Base-by-base conservation (phyloP, 495 filamentous ascomycete genomes). In the Hypoxylon trugodes region DNA sequence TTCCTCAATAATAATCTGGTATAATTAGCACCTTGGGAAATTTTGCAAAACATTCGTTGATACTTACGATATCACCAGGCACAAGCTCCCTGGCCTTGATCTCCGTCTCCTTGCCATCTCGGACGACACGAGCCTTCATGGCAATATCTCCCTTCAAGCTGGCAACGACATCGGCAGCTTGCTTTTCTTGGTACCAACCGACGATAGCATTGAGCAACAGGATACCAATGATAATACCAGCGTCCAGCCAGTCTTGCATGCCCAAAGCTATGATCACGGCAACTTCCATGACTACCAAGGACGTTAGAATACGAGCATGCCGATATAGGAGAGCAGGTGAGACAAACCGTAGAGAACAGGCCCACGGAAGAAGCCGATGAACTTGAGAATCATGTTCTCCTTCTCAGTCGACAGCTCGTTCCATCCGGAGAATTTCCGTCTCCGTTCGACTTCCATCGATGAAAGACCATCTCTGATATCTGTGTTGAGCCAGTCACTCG, bases 161-260 rank as follows among this genome's bases (percentile, higher is more conserved):
- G 51, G 89, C 89, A 59, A 92, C 89, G 70, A 92, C 88, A 74
- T 92, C 89, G 66, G 89, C 89, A 64, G 89, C 89, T 76, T 91
- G 88, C 79, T 91, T 91, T 75, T 92, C 89, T 76, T 92, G 89
- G 75, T 91, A 92, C 89, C 89, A 92, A 81, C 89, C 89, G 73
- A 91, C 89, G 45, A 79, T 66, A 43, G 89, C 89, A 79, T 92
- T 92, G 58, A 92, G 85, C 65, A 90, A 71, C 21, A 92, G 72
- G 61, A 92, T 91, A 76, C 86, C 89, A 54, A 90, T 88, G 73
- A 92, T 91, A 60, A 92, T 88, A 81, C 89, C 89, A 45, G 90
- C 88, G 71, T 91, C 89, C 54, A 92, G 79, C 88, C 88, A 92
- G 65, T 91, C 89, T 74, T 84, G 84, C 69, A 92, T 86, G 85